These are phyloP conservation scores for Takashimella tepidaria DNA, from an alignment of 1,284 basidiomycete genomes.

Conservation along the genomic window DNA sequence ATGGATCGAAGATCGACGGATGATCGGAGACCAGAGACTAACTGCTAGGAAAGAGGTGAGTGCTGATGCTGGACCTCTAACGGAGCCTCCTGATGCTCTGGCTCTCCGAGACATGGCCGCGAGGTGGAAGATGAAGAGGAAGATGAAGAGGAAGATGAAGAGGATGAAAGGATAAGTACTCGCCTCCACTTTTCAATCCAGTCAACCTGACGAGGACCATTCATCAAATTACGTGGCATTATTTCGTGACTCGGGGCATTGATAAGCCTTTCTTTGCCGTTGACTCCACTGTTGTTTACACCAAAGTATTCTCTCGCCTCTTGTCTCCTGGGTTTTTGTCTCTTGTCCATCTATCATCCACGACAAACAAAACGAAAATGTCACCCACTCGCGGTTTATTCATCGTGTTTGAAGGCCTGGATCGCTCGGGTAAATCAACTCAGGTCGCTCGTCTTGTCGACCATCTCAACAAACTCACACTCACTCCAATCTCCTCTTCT, in stretches of 20 bases:
- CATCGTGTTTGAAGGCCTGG: conserved; percentile 90
- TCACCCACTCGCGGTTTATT: conserved; percentile 59
- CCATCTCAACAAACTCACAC: conserved; percentile 49
- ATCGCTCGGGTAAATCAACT: conserved; percentile 85
- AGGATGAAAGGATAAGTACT: background rate
- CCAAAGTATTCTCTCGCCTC: too few relatives aligned
- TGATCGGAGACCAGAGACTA: conserved; percentile 31
- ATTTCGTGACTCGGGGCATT: too few relatives aligned
- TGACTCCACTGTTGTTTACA: too few relatives aligned
- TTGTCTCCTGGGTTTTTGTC: too few relatives aligned
- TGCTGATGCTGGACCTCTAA: conserved; percentile 84
- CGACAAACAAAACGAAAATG: too few relatives aligned
- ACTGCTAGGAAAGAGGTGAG: conserved; percentile 87
- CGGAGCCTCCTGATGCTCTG: conserved; percentile 39
- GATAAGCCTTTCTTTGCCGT: too few relatives aligned
- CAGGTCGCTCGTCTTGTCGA: conserved; percentile 63
- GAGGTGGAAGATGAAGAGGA: too few relatives aligned
- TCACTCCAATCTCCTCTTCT: too few relatives aligned
- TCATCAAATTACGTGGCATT: too few relatives aligned
- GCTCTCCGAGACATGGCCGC: conserved; percentile 27
- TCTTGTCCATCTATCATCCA: too few relatives aligned
- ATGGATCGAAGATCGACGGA: conserved; percentile 2
- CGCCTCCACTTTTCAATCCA: too few relatives aligned
- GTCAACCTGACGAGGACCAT: too few relatives aligned
- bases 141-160: background rate